These are phyloP conservation scores for Kappamyces sp. DNA, from an alignment of 192 early-diverging fungal genomes.

Conservation along the genomic window DNA sequence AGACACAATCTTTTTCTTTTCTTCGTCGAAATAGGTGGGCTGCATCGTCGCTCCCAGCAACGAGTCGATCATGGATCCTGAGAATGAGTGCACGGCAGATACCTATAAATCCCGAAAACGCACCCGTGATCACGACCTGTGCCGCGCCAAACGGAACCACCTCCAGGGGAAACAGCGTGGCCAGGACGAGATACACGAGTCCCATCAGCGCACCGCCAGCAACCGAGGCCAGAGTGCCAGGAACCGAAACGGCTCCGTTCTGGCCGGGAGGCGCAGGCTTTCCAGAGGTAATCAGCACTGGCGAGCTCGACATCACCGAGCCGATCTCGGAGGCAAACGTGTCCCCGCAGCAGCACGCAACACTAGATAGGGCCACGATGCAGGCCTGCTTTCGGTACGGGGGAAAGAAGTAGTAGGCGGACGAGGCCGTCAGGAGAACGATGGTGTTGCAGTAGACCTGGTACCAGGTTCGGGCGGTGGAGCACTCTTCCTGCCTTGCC, in stretches of 20 bases:
- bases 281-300: slow-evolving; percentile 75
- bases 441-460: slow-evolving; percentile 9
- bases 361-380: neutral
- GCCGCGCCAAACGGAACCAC: neutral
- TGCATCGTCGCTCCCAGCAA: slow-evolving; percentile 13
- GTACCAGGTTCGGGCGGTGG: neutral
- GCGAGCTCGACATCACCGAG: slow-evolving; percentile 65
- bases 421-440: neutral
- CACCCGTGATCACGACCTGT: neutral
- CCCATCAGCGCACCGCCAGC: slow-evolving; percentile 10
- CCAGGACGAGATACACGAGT: slow-evolving; percentile 1
- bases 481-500: slow-evolving; percentile 9
- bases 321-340: slow-evolving; percentile 90
- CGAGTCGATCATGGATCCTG: neutral
- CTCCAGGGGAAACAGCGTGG: neutral
- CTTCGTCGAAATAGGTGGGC: neutral
- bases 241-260: slow-evolving; percentile 63
- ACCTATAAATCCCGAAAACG: slow-evolving; percentile 5
- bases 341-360: slow-evolving; percentile 59
- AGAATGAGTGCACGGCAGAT: neutral
- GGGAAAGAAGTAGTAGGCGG: neutral
- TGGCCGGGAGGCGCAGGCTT: slow-evolving; percentile 81
- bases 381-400: neutral
- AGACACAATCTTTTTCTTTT: neutral
- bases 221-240: neutral